These are phyloP conservation scores for Erigeron canadensis DNA, from an alignment of 129 eudicot genomes.

Conservation along the genomic window DNA sequence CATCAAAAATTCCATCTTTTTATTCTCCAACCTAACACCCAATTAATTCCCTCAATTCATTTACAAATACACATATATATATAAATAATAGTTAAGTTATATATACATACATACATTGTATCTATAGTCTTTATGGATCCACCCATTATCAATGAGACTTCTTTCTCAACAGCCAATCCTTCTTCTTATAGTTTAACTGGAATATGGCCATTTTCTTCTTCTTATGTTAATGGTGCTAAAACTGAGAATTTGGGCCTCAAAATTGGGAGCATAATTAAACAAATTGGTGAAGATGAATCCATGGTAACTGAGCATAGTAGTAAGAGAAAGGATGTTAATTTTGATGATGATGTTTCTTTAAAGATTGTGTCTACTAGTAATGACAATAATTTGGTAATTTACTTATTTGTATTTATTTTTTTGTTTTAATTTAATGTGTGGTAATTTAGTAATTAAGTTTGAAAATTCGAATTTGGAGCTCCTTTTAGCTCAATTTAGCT, in stretches of 20 bases:
- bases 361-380: constrained; percentile 59
- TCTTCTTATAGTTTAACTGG: constrained; percentile 69
- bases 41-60: constrained; percentile 15
- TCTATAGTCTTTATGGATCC: constrained; percentile 60
- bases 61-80: neutral
- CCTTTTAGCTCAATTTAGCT: neutral
- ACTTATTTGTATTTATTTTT: neutral
- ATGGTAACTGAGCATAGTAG: constrained; percentile 61
- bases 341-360: constrained; percentile 54
- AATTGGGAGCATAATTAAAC: constrained; percentile 38
- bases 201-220: constrained; percentile 55
- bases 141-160: constrained; percentile 67
- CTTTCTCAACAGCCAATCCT: constrained; percentile 79
- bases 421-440: neutral
- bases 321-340: constrained; percentile 50
- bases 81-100: neutral
- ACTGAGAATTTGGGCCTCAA: constrained; percentile 48
- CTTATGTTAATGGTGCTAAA: constrained; percentile 29
- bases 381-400: constrained; percentile 59
- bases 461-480: constrained; percentile 10
- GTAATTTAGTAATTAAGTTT: neutral
- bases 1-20: constrained; percentile 25
- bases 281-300: constrained; percentile 59
- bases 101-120: constrained; percentile 5
- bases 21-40: constrained; percentile 26